A percentile compares a stretch with the other conserved stretches of the same genome.
phyloP scores from a whole-genome alignment of 352 stramenopile species.

The Globisporangium abappressorium region DNA sequence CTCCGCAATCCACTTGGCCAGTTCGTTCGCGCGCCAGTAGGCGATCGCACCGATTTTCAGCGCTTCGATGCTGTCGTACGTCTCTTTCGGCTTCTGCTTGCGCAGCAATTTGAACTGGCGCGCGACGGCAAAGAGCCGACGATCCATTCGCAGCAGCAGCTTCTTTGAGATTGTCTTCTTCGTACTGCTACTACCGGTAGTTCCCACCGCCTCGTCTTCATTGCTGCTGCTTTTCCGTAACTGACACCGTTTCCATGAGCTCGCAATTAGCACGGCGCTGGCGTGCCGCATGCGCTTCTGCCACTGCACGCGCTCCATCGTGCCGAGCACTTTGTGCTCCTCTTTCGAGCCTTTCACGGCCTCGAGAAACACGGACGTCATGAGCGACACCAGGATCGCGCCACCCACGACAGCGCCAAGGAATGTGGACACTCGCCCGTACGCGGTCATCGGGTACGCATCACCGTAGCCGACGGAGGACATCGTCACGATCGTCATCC shows the following conservation, averaged over 20 bases:
- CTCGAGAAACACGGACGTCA: conserved; percentile 62
- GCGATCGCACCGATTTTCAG: conserved; percentile 13
- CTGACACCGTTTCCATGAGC: conserved; percentile 31
- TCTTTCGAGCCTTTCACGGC: conserved; percentile 56
- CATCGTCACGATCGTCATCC: conserved; percentile 66
- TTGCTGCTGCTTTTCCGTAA: neutral
- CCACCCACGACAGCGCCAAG: conserved; percentile 52
- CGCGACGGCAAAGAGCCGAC: conserved; percentile 18
- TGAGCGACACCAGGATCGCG: conserved; percentile 50
- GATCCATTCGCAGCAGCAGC: neutral
- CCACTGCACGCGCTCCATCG: conserved; percentile 43
- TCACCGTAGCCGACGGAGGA: conserved; percentile 61
- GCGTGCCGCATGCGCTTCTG: conserved; percentile 28
- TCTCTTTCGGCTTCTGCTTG: conserved; percentile 29
- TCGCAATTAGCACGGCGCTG: conserved; percentile 33
- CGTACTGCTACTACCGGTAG: neutral
- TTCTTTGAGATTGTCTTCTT: neutral
- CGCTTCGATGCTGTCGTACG: conserved; percentile 11
- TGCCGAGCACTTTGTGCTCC: conserved; percentile 43
- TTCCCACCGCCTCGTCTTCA: neutral
- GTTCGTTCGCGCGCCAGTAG: conserved; percentile 1
- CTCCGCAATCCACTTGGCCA: conserved; percentile 3
- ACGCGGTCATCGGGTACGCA: conserved; percentile 46
- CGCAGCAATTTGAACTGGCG: conserved; percentile 30
- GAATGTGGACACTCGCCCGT: conserved; percentile 41